A percentile compares a stretch with the other conserved stretches of the same genome.
These are phyloP conservation scores for Hordeum marinum DNA, from an alignment of 176 grass and related monocot genomes.

Conservation along the genomic window DNA sequence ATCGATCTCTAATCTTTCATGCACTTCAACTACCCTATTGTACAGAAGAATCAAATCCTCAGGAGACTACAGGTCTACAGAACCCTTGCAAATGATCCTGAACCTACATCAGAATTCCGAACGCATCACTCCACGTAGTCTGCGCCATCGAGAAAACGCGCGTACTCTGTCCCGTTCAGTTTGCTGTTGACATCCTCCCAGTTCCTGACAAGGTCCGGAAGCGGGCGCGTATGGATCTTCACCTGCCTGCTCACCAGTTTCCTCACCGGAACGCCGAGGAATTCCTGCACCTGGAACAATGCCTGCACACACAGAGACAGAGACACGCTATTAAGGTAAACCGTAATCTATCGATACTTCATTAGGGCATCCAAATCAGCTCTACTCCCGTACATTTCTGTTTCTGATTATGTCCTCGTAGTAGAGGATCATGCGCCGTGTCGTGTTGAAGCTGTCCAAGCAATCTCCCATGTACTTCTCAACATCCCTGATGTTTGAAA, in stretches of 20 bases:
- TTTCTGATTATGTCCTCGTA: constrained; percentile 82
- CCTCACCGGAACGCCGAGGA: constrained; percentile 56
- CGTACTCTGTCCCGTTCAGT: constrained; percentile 61
- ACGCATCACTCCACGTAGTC: constrained; percentile 39
- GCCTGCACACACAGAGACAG: constrained; percentile 36
- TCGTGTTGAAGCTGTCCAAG: constrained; percentile 54
- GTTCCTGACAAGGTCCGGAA: constrained; percentile 57
- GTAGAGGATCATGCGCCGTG: constrained; percentile 62
- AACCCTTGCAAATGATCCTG: not conserved
- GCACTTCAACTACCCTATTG: constrained; percentile 18
- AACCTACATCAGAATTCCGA: not conserved
- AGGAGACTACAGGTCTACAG: not conserved
- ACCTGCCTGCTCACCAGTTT: constrained; percentile 77
- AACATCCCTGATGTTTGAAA: constrained; percentile 43
- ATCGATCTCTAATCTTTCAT: no score
- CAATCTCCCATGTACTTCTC: constrained; percentile 68
- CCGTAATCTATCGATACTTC: not conserved
- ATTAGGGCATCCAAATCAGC: not conserved
- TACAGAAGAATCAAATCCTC: constrained; percentile 17
- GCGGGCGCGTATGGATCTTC: constrained; percentile 78
- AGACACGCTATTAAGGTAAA: not conserved
- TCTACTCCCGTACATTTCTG: constrained; percentile 35
- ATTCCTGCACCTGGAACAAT: constrained; percentile 57
- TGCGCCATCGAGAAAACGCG: constrained; percentile 59
- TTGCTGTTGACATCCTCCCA: constrained; percentile 75